Evolutionary conservation across 1,139 yeast genomes (phyloP).

Genomic region (Pichia sp.): DNA sequence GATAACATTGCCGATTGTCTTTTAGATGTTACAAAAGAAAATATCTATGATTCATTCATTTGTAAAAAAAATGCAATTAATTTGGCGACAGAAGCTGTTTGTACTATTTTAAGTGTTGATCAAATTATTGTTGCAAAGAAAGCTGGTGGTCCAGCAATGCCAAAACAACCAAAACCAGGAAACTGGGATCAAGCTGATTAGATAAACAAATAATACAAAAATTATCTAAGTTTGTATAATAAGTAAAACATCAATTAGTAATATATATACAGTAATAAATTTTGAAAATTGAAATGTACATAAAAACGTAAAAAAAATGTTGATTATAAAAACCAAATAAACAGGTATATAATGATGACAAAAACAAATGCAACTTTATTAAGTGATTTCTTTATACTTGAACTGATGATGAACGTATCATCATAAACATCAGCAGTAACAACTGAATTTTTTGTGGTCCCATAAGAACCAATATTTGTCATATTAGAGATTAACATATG

Average conservation of each 20-base stretch:
- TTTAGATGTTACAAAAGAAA: slow-evolving; percentile 60
- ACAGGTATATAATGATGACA: not conserved
- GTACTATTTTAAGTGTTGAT: slow-evolving; percentile 82
- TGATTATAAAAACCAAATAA: not conserved
- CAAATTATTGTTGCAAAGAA: slow-evolving; percentile 92
- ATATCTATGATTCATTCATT: slow-evolving; percentile 72
- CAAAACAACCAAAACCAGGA: slow-evolving; percentile 82
- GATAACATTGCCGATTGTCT: slow-evolving; percentile 55
- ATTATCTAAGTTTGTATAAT: not conserved
- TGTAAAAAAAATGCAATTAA: slow-evolving; percentile 83
- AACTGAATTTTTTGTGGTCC: not conserved
- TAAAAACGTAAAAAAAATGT: not conserved
- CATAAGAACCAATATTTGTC: not conserved
- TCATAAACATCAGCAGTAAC: not conserved
- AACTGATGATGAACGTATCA: not conserved
- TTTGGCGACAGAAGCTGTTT: slow-evolving; percentile 93
- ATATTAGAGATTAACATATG: not conserved
- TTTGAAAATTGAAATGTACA: not conserved
- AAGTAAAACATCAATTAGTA: not conserved
- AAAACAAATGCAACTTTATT: not conserved
- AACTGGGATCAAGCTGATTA: slow-evolving; percentile 97
- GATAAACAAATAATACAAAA: not conserved
- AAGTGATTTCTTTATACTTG: not conserved
- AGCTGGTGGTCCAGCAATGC: slow-evolving; percentile 95
- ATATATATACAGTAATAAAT: not conserved